A percentile compares a stretch with the other conserved stretches of the same genome.
Evolutionary conservation across 192 early-diverging fungal genomes (phyloP).

Genomic region (Backusella sp.): DNA sequence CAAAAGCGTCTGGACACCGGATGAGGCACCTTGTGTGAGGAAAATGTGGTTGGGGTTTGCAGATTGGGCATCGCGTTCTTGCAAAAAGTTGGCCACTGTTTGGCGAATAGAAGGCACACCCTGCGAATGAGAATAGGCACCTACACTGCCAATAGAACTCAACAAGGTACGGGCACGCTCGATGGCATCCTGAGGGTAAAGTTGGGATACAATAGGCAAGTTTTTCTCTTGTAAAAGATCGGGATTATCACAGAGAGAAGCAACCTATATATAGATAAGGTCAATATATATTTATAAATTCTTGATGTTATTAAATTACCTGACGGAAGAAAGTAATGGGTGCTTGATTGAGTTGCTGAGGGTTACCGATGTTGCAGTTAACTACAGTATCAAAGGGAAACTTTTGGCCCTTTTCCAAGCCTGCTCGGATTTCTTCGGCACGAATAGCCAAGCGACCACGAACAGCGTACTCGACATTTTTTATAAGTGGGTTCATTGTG

Average conservation of each 20-base stretch:
- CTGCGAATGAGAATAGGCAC: slow-evolving; percentile 95
- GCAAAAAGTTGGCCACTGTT: slow-evolving; percentile 88
- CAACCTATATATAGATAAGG: slow-evolving; percentile 53
- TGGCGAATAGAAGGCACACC: slow-evolving; percentile 84
- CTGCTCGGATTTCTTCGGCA: slow-evolving; percentile 72
- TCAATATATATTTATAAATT: too few relatives aligned
- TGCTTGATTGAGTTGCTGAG: slow-evolving; percentile 84
- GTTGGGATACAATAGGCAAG: slow-evolving; percentile 38
- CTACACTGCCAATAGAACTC: slow-evolving; percentile 67
- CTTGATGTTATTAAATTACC: slow-evolving; percentile 33
- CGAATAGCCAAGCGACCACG: slow-evolving; percentile 92
- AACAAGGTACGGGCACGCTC: slow-evolving; percentile 74
- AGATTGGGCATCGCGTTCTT: slow-evolving; percentile 83
- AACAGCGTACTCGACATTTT: slow-evolving; percentile 89
- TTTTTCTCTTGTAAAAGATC: slow-evolving; percentile 70
- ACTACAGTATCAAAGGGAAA: slow-evolving; percentile 73
- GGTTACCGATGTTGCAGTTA: slow-evolving; percentile 91
- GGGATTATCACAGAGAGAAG: slow-evolving; percentile 86
- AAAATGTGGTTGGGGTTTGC: slow-evolving; percentile 83
- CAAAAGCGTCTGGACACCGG: slow-evolving; percentile 88
- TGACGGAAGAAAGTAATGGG: slow-evolving; percentile 98
- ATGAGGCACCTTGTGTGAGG: slow-evolving; percentile 91
- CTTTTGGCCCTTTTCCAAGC: slow-evolving; percentile 44
- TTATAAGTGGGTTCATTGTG: slow-evolving; percentile 68
- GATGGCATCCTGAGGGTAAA: slow-evolving; percentile 88